Percentiles rank a stretch among this genome's conserved stretches.
phyloP scores from a whole-genome alignment of 345 rosid species.

The Kandelia obovata region DNA sequence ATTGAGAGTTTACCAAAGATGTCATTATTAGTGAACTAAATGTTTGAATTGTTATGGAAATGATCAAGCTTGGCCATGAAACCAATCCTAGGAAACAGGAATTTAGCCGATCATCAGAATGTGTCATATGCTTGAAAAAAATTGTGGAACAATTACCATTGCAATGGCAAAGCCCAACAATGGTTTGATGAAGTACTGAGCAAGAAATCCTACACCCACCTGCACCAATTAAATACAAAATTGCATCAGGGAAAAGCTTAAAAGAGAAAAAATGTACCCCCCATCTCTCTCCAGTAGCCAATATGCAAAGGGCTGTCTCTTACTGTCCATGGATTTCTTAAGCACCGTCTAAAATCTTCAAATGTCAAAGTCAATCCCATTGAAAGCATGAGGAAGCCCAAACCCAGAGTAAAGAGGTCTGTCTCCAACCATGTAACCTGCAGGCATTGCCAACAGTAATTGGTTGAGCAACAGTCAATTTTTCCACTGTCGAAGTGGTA shows the following conservation, averaged over 20 bases:
- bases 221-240: conserved; percentile 37
- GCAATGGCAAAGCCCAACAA: conserved; percentile 76
- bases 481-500: neutral
- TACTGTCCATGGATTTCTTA: conserved; percentile 99
- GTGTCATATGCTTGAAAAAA: neutral
- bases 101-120: too few species aligned
- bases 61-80: too few species aligned
- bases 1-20: neutral
- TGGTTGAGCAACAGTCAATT: conserved; percentile 9
- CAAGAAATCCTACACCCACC: conserved; percentile 98
- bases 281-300: neutral
- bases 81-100: too few species aligned
- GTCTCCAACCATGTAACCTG: conserved; percentile 98
- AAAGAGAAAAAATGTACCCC: neutral
- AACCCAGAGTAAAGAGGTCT: conserved; percentile 80
- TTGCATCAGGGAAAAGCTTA: conserved; percentile 5
- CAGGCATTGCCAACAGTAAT: conserved; percentile 3
- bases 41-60: too few species aligned
- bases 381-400: conserved; percentile 97
- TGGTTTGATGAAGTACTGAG: conserved; percentile 90
- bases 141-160: conserved; percentile 45
- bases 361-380: conserved; percentile 96
- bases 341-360: conserved; percentile 85
- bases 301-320: conserved; percentile 23
- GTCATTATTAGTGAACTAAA: neutral